Evolutionary conservation across 305 asterid genomes (phyloP), one percentile per base, ranked within the genome.

Genomic region (Fraxinus dipetala): DNA sequence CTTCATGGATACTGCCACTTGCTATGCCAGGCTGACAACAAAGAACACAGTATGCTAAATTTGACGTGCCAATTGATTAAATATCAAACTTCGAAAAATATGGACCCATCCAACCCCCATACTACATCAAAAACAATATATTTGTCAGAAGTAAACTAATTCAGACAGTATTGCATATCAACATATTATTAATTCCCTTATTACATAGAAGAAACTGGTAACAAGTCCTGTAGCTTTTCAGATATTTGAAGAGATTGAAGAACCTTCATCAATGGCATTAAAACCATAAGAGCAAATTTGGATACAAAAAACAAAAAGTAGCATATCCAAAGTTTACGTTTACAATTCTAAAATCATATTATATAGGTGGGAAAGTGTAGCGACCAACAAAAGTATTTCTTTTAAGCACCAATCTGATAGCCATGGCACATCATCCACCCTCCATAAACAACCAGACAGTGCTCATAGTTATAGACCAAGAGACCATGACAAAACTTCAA

Each of bases 11-110:
- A 82, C 85, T 82, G 80, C 89, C 92, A 86, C 88, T 88, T 54
- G 65, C 90, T 78, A 90, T 78, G 87, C 89, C 92, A 88, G 97
- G 89, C 99, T 96, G 97, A 82, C 86, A 86, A 88, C 77, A 85
- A 74, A 85, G 78, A 86, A 79, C 88, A 85, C 65, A 74, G 67
- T 30, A 72, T 86, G 79, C 80, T 80, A 63, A 74, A 67, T 86
- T 82, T 85, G 79, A 80, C 81, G 81, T 11, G 78, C 73, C 30
- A 76, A 84, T 76, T 5, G 45, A 80, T 54, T 34, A 63, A 43
- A 67, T 13, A 63, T 59, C n/a, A 38, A 70, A 56, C 77, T 35
- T 81, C 34, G 0, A 11, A 69, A 30, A 69, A 30, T 30, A 69
- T 14, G 40, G 11, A 65, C 73, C 73, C 35, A 65, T 61, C 70